phyloP scores from a whole-genome alignment of 495 filamentous ascomycete species.

The Annulohypoxylon maeteangense region DNA sequence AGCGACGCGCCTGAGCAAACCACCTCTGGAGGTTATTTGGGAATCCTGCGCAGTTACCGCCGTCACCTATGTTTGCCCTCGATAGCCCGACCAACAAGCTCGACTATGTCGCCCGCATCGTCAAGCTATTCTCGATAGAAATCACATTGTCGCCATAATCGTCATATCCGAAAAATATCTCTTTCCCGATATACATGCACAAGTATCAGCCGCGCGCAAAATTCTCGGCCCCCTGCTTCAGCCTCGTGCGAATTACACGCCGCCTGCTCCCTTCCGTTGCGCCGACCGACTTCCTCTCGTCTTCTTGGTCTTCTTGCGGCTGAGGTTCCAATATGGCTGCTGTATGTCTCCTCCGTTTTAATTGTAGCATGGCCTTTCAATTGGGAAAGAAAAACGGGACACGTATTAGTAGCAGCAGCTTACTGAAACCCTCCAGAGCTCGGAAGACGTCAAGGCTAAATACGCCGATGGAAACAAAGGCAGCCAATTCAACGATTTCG shows the following conservation, averaged over 20 bases:
- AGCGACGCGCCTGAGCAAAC: constrained; percentile 33
- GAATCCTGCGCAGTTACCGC: constrained; percentile 24
- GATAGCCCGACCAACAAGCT: constrained; percentile 30
- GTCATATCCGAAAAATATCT: constrained; percentile 32
- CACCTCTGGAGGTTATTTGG: constrained; percentile 16
- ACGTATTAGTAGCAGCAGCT: constrained; percentile 19
- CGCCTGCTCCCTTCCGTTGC: constrained; percentile 2
- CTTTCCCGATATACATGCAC: constrained; percentile 26
- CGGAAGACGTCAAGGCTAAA: constrained; percentile 44
- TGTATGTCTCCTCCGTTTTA: constrained; percentile 30
- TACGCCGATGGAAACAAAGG: constrained; percentile 31
- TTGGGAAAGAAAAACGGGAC: background rate
- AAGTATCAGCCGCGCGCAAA: constrained; percentile 33
- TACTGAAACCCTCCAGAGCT: constrained; percentile 38
- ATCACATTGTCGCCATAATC: constrained; percentile 34
- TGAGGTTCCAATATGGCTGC: constrained; percentile 35
- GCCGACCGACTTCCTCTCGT: constrained; percentile 19
- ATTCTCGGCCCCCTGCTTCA: constrained; percentile 14
- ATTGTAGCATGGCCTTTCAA: background rate
- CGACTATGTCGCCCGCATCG: constrained; percentile 48
- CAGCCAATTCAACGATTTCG: constrained; percentile 55
- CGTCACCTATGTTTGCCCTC: constrained; percentile 43
- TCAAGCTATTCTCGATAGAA: constrained; percentile 42
- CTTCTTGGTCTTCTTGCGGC: constrained; percentile 13
- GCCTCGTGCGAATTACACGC: constrained; percentile 28